Base-by-base conservation (phyloP, 2,329 filamentous ascomycete species). In the Ophiostoma ulmi region DNA sequence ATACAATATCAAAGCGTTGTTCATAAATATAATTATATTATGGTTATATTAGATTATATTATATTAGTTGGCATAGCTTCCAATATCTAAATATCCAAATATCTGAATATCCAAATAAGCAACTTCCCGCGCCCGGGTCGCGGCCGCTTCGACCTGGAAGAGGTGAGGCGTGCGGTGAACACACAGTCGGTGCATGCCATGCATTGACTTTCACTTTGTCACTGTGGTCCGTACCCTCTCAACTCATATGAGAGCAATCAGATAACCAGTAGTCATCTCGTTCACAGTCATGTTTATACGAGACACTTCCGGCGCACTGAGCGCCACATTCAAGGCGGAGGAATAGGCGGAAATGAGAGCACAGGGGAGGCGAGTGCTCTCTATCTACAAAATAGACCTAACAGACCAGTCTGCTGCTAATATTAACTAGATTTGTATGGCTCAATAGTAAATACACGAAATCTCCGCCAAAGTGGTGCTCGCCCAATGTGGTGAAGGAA, bases 381-480 rank as follows among this genome's bases (percentile, higher is more conserved):
- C 26, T 22, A 14, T 31, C 58, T 63, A 14, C 6, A 63, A 38
- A 38, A 38, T 38, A 38, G 6, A 39, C 38, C 38, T 39, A 2
- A 22, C 11, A 61, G n/a, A 61, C 8, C n/a, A 44, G 11, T 22
- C 52, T 22, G 52, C n/a, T 20, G 14, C 20, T 48, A 26, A 58
- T 58, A n/a, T 58, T 14, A 58, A 13, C 52, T 10, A 22, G 22
- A 22, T 58, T 58, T 58, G 22, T 58, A 48, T n/a, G 44, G 44
- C 44, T 48, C 44, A 48, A 20, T 39, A 48, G 55, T 8, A 63
- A 36, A 35, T 63, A 17, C 22, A 35, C 26, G 17, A 63, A 63
- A 63, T 63, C 58, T 63, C 58, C 58, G 58, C 58, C 26, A 63
- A 7, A 63, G 58, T 63, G 6, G 58, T 63, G 58, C 26, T 63